Conservation (phyloP, 805 yeast species). For the Candida mattraensis region DNA sequence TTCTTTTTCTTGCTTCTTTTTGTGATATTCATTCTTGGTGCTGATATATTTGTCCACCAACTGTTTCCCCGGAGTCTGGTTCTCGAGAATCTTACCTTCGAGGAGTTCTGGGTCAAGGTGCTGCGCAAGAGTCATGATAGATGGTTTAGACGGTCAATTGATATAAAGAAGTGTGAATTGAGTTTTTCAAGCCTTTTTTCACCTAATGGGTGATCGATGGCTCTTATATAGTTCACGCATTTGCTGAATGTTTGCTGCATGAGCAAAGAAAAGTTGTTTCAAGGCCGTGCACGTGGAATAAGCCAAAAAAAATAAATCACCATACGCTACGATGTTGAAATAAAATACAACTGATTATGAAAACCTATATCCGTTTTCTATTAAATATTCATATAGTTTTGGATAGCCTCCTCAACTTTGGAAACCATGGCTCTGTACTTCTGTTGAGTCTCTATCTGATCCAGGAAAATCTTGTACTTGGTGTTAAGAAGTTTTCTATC, state of each 20-base stretch:
- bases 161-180: background rate
- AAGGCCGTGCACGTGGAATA: constrained; percentile 4
- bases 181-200: no score
- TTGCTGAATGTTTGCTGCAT: constrained; percentile 4
- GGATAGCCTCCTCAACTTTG: constrained; percentile 37
- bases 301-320: constrained; percentile 1
- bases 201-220: no score
- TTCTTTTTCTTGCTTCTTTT: constrained; percentile 5
- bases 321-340: no score
- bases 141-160: background rate
- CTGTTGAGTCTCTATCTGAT: constrained; percentile 81
- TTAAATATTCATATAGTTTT: constrained; percentile 27
- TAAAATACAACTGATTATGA: no score
- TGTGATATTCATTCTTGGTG: constrained; percentile 20
- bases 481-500: constrained; percentile 72
- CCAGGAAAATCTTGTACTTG: constrained; percentile 83
- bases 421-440: constrained; percentile 73
- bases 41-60: constrained; percentile 22
- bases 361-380: no score
- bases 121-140: constrained; percentile 42
- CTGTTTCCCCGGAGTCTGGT: constrained; percentile 8
- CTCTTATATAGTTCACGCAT: no score
- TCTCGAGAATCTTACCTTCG: constrained; percentile 35
- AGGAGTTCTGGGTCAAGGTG: constrained; percentile 47
- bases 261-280: background rate